Evolutionary conservation across 1,284 basidiomycete genomes (phyloP), one percentile per base, ranked within the genome.

Genomic region (Bjerkandera adusta): DNA sequence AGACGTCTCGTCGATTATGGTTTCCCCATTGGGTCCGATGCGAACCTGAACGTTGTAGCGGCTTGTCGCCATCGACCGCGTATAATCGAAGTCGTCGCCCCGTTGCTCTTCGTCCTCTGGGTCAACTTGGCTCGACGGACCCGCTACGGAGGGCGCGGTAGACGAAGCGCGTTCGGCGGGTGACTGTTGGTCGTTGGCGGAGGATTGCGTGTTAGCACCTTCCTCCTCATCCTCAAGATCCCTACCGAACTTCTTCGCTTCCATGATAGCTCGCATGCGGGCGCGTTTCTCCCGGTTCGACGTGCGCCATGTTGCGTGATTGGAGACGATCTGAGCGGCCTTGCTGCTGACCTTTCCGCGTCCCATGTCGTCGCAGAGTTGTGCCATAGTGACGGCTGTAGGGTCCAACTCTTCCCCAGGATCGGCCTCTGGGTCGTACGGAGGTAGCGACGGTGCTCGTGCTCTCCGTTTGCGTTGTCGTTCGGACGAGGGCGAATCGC

Each of bases 11-110:
- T 92, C 88, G 43, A 92, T 76, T 41, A 92, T 78, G 4, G 85
- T 84, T 62, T 89, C 83, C 37, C 89, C 89, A 57, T 85, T 87
- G 2, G 88, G 83, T 7, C 86, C 87, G 49, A 91, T 83, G 24
- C 88, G 79, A 52, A 92, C 78, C 65, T 90, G 88, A 10, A 87
- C 86, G 52, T 82, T 89, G 58, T 76, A 88, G n/a, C 81, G 77
- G 56, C 81, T 86, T 2, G 81, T 78, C 4, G 79, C 62, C 54
- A 89, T 56, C 30, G 75, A 63, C 58, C 85, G 72, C 4, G 73
- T 68, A 57, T 89, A 89, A 56, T 89, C 84, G 52, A 87, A 88
- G 13, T 75, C 83, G 36, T 75, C 74, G 5, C 43, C 48, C 35
- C 50, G 50, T 12, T 42, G 52, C 16, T 56, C 56, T 1, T 38